Evolutionary conservation across 768 basidiomycete species (phyloP), one percentile per base, ranked within the genome.

Genomic region (Leccinum ochraceum): DNA sequence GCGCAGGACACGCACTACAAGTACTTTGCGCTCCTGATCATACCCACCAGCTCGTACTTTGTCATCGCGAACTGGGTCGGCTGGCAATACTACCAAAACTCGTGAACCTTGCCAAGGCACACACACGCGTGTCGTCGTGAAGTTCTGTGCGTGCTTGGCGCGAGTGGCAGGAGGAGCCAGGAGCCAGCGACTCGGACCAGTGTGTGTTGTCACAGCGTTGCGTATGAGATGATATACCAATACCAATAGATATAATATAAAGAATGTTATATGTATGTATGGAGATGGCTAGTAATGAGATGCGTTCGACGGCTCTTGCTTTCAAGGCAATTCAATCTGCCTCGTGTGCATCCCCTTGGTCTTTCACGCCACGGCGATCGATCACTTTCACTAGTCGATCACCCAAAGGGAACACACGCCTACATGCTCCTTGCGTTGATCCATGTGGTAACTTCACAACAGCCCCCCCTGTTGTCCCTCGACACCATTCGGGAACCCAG

Each of bases 61-160:
- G 90, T 94, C 56, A 98, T 98, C 68, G 94, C 94, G 46, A 98
- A 98, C 69, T 98, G 96, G 96, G 92, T 96, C 42, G 95, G 95
- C 46, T 98, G 95, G 94, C 94, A 98, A 74, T 97, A 94, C 74
- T 98, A 93, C 72, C 86, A 90, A 49, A 94, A 95, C 74, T 93
- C 94, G 11, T 95, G 74, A 84, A 24, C 46, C 48, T n/a, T 11
- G 28, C 17, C 36, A 24, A 36, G 39, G 54, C 60, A 58, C 46
- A 16, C 48, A 16, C 48, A 57, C 63, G 61, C 60, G 63, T 42
- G 30, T 57, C 44, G 51, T 22, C 30, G 30, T 30, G 30, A 30
- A 30, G 32, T 22, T 28, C 57, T 30, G 61, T 46, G 20, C 44
- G 5, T 46, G 44, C 44, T 1, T 20, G 44, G 11, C n/a, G 17